phyloP scores from a whole-genome alignment of 2,329 filamentous ascomycete species.

The Dactylellina sp. region DNA sequence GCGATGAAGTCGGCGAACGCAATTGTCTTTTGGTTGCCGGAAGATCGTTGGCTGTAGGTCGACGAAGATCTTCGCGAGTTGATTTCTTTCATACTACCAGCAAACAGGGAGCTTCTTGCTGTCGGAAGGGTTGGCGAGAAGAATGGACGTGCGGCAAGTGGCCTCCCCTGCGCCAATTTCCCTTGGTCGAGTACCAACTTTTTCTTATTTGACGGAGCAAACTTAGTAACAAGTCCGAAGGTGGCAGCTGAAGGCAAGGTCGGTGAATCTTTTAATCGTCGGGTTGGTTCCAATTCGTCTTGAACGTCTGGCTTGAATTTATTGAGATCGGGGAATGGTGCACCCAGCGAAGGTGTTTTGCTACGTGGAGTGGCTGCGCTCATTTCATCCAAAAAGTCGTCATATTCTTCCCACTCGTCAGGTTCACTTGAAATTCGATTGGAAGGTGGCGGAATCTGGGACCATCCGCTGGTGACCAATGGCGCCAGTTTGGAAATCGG shows the following conservation, averaged over 20 bases:
- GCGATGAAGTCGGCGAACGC: conserved; percentile 54
- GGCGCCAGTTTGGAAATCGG: conserved; percentile 31
- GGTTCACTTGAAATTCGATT: conserved; percentile 20
- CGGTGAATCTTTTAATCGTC: conserved; percentile 49
- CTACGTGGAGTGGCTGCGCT: conserved; percentile 40
- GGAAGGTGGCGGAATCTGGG: conserved; percentile 13
- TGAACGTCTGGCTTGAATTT: conserved; percentile 48
- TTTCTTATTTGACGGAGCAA: conserved; percentile 52
- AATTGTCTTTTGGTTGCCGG: conserved; percentile 55
- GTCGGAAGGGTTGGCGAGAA: conserved; percentile 49
- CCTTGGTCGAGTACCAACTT: conserved; percentile 51
- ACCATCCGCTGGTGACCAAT: conserved; percentile 39
- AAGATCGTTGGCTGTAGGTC: conserved; percentile 51
- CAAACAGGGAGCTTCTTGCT: conserved; percentile 48
- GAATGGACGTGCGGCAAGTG: conserved; percentile 46
- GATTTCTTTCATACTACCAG: conserved; percentile 39
- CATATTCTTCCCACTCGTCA: conserved; percentile 49
- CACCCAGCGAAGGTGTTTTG: conserved; percentile 36
- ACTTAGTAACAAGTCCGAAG: conserved; percentile 45
- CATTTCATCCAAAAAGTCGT: conserved; percentile 50
- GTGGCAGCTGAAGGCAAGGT: conserved; percentile 47
- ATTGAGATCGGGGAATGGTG: conserved; percentile 22
- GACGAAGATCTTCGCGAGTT: conserved; percentile 51
- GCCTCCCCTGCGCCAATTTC: conserved; percentile 34
- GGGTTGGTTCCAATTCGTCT: conserved; percentile 37